Evolutionary conservation across 495 filamentous ascomycete genomes (phyloP).

Genomic region (Lepidopterella palustris): DNA sequence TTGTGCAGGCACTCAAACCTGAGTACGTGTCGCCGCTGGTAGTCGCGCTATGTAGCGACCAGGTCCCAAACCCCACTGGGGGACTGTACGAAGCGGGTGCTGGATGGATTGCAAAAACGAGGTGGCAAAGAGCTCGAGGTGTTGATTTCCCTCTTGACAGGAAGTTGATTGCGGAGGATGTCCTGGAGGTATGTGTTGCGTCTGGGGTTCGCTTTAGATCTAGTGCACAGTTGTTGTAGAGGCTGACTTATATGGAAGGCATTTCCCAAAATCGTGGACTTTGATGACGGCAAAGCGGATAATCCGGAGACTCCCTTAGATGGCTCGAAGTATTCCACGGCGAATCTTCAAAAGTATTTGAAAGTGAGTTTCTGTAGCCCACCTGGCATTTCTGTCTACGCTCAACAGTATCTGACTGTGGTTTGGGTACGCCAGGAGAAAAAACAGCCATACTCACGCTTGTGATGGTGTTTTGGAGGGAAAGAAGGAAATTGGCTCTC

Average conservation of each 20-base stretch:
- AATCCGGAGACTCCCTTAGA: constrained; percentile 73
- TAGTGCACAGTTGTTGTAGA: no score
- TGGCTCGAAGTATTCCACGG: constrained; percentile 80
- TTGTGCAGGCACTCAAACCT: constrained; percentile 99
- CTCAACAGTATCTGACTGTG: no score
- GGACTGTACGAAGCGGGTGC: constrained; percentile 93
- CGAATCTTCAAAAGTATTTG: no score
- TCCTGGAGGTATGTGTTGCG: constrained; percentile 72
- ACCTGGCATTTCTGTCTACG: no score
- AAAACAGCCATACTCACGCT: no score
- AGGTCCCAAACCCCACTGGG: constrained; percentile 77
- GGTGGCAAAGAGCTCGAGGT: constrained; percentile 91
- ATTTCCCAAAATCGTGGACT: constrained; percentile 72
- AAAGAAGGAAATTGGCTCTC: no score
- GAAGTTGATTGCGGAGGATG: constrained; percentile 77
- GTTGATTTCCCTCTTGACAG: constrained; percentile 89
- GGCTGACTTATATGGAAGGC: no score
- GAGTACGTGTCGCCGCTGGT: constrained; percentile 96
- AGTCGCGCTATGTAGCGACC: constrained; percentile 80
- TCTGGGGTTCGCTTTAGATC: no score
- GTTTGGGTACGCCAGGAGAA: no score
- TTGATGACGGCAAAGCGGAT: constrained; percentile 85
- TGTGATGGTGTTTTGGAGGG: no score
- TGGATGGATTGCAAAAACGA: constrained; percentile 84
- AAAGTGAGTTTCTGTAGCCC: no score